Conservation (phyloP, 176 grass and related monocot genomes). For the Cocos nucifera region DNA sequence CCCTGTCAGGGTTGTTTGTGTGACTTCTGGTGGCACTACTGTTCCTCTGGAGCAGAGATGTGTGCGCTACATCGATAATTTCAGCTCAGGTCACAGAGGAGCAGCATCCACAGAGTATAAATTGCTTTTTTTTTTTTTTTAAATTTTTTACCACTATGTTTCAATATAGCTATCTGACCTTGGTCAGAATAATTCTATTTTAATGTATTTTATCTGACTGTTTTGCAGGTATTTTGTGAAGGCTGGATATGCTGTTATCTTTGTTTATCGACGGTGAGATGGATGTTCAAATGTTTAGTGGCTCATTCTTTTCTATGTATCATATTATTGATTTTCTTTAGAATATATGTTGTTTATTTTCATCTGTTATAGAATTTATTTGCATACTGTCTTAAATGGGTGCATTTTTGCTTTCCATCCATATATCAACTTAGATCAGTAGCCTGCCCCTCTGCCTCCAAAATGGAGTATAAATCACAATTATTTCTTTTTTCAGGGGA, state of each 20-base stretch:
- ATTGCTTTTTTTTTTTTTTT: not conserved
- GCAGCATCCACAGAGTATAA: conserved; percentile 75
- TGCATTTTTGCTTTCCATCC: too few species aligned
- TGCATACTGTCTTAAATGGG: too few species aligned
- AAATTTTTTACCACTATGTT: not conserved
- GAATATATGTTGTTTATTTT: not conserved
- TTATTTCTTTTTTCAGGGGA: conserved; percentile 44
- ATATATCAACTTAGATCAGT: too few species aligned
- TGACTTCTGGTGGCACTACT: conserved; percentile 90
- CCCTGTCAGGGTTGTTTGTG: conserved; percentile 49
- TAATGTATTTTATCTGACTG: too few species aligned
- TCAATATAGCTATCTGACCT: too few species aligned
- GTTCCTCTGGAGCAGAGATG: conserved; percentile 89
- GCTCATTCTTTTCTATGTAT: too few species aligned
- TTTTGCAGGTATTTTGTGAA: conserved; percentile 69
- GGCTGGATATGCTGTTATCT: conserved; percentile 82
- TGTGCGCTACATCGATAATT: conserved; percentile 96
- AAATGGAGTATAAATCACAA: not conserved
- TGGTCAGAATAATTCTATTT: too few species aligned
- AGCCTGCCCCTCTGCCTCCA: too few species aligned
- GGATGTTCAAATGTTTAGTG: too few species aligned
- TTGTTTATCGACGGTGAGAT: conserved; percentile 53
- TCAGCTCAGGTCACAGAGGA: conserved; percentile 91
- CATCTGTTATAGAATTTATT: not conserved
- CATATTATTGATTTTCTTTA: too few species aligned